Evolutionary conservation across 2,329 filamentous ascomycete genomes (phyloP).

Genomic region (Biscogniauxia marginata): DNA sequence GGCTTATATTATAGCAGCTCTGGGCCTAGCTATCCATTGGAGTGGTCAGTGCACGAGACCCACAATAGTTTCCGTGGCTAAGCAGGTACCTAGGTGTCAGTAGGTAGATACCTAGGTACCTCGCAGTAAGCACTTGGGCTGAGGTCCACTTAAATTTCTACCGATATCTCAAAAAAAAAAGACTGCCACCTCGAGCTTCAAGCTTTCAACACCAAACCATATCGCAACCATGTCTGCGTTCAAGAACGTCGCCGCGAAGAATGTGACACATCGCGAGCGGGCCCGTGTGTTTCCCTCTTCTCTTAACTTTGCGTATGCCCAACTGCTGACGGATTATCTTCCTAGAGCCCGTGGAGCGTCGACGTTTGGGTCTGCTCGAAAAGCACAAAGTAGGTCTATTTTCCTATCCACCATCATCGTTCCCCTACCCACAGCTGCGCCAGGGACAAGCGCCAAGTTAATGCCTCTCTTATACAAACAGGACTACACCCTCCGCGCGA

Average conservation of each 20-base stretch:
- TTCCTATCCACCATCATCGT: neutral
- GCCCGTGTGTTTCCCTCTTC: neutral
- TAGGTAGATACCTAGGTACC: too few relatives aligned
- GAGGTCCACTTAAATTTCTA: neutral
- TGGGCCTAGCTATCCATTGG: too few relatives aligned
- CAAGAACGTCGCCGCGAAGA: neutral
- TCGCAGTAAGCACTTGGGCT: too few relatives aligned
- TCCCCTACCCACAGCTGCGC: too few relatives aligned
- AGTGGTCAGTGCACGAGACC: too few relatives aligned
- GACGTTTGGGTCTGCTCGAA: slow-evolving; percentile 87
- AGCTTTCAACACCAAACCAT: neutral
- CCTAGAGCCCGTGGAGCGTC: slow-evolving; percentile 53
- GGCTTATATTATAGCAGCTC: too few relatives aligned
- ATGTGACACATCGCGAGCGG: neutral
- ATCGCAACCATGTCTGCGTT: neutral
- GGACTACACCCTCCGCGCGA: slow-evolving; percentile 65
- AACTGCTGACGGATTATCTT: neutral
- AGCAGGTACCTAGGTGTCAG: too few relatives aligned
- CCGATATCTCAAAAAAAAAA: neutral
- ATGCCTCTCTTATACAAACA: slow-evolving; percentile 20
- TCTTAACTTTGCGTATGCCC: neutral
- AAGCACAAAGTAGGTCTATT: slow-evolving; percentile 74
- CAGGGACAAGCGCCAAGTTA: neutral
- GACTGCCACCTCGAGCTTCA: neutral
- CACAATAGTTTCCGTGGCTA: too few relatives aligned